Evolutionary conservation across 768 basidiomycete species (phyloP).

Genomic region (Naganishia vishniacii): DNA sequence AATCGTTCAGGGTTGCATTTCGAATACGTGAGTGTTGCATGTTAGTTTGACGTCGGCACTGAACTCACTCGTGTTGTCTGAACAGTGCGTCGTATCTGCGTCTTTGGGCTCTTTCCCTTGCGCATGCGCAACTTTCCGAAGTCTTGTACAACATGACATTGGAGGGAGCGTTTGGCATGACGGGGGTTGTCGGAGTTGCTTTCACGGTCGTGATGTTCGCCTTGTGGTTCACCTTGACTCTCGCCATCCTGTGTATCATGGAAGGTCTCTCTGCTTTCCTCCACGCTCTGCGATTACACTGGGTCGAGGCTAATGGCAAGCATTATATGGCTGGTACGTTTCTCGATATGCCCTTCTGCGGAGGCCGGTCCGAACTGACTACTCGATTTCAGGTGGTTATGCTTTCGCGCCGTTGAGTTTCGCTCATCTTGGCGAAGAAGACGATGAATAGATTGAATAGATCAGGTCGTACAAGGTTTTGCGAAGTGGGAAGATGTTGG

Average conservation of each 20-base stretch:
- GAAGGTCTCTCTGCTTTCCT: constrained; percentile 96
- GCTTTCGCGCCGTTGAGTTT: constrained; percentile 48
- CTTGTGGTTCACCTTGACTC: constrained; percentile 75
- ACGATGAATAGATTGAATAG: constrained; percentile 29
- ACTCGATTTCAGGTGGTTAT: constrained; percentile 23
- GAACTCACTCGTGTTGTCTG: constrained; percentile 54
- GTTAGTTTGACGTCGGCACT: constrained; percentile 56
- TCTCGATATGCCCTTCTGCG: constrained; percentile 61
- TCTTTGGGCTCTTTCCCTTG: constrained; percentile 94
- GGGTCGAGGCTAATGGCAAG: constrained; percentile 51
- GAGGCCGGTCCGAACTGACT: constrained; percentile 13
- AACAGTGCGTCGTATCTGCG: constrained; percentile 53
- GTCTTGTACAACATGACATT: constrained; percentile 71
- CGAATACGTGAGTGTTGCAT: constrained; percentile 62
- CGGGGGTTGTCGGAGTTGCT: constrained; percentile 53
- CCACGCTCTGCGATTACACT: constrained; percentile 91
- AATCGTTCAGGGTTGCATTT: constrained; percentile 64
- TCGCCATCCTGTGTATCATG: constrained; percentile 82
- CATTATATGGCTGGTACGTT: constrained; percentile 19
- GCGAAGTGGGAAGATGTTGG: no score
- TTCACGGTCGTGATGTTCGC: constrained; percentile 64
- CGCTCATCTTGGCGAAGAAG: constrained; percentile 40
- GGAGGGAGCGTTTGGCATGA: constrained; percentile 48
- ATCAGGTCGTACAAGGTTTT: neutral
- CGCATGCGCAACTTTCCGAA: constrained; percentile 90